Conservation (phyloP, 176 grass and related monocot genomes). For the Triticum dicoccoides region DNA sequence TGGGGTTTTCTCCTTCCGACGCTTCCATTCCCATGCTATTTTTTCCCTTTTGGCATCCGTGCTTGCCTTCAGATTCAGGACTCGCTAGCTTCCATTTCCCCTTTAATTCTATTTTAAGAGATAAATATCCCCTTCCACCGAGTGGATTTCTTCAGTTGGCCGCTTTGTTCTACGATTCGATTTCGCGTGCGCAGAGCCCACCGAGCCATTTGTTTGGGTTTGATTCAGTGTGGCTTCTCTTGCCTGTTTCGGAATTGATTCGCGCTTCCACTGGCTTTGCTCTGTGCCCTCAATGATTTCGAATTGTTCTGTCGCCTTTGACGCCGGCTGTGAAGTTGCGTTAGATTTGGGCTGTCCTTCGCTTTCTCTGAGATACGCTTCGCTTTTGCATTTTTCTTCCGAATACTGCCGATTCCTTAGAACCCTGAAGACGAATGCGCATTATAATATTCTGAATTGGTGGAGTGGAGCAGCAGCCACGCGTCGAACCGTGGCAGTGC, state of each 20-base stretch:
- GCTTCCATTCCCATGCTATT: background rate
- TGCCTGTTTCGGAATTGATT: background rate
- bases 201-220: background rate
- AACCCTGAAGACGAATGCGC: background rate
- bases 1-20: background rate
- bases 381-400: background rate
- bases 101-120: too few relatives aligned
- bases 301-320: slow-evolving; percentile 3
- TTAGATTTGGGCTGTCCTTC: slow-evolving; percentile 28
- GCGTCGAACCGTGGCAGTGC: background rate
- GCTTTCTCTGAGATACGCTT: slow-evolving; percentile 13
- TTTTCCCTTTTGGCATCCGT: background rate
- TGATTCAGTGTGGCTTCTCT: background rate
- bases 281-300: background rate
- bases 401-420: background rate
- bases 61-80: background rate
- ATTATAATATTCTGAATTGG: slow-evolving; percentile 12
- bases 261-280: background rate
- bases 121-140: too few relatives aligned
- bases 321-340: background rate
- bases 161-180: slow-evolving; percentile 7
- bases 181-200: background rate
- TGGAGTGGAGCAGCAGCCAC: background rate
- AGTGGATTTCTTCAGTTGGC: background rate
- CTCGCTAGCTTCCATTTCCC: background rate